A percentile compares a stretch with the other conserved stretches of the same genome.
Conservation (phyloP, 2,329 filamentous ascomycete genomes). For the Didymella arachidicola region DNA sequence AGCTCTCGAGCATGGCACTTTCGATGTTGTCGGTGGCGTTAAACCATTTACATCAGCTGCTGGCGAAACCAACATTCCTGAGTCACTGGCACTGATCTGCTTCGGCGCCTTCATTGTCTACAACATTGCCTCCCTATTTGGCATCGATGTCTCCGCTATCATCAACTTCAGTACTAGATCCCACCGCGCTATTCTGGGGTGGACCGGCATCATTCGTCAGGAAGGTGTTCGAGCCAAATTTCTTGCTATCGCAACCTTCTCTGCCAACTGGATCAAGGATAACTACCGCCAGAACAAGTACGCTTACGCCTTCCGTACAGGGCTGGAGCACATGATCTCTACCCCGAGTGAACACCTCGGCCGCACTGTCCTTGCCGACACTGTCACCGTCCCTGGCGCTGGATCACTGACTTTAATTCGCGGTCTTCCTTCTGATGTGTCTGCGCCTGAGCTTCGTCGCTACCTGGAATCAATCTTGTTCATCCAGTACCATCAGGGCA, state of each 20-base stretch:
- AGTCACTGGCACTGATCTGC: neutral
- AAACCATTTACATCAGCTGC: slow-evolving; percentile 4
- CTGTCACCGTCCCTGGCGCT: neutral
- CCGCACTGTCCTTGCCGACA: neutral
- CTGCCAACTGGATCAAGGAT: neutral
- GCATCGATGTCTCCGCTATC: neutral
- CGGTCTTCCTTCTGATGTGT: neutral
- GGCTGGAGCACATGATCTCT: neutral
- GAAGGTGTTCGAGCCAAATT: neutral
- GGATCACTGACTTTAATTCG: neutral
- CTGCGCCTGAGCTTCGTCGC: neutral
- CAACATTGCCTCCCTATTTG: neutral
- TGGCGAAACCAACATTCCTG: neutral
- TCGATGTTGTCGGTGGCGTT: neutral
- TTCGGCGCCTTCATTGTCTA: neutral
- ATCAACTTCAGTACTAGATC: neutral
- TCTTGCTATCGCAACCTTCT: neutral
- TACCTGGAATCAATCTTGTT: neutral
- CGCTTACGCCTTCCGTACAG: neutral
- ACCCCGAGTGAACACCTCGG: neutral
- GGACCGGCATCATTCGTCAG: no score
- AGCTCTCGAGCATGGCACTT: neutral
- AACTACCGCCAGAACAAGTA: neutral
- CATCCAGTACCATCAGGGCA: neutral
- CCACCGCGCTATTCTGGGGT: neutral